Percentiles rank a stretch among this genome's conserved stretches.
Conservation (phyloP, 2,329 filamentous ascomycete species). For the Clonostachys rhizophaga region DNA sequence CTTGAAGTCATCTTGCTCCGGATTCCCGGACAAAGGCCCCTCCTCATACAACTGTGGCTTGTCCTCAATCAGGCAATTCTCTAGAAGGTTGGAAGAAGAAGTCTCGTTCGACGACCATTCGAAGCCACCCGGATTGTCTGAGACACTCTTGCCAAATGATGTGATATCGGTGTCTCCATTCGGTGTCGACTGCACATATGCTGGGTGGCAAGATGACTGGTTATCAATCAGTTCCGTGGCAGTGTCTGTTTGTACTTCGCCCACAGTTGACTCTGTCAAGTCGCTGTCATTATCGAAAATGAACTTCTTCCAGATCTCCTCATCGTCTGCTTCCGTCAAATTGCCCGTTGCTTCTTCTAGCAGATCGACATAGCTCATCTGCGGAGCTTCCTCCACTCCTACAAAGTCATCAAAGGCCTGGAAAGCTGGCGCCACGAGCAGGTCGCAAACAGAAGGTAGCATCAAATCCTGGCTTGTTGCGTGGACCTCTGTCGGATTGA, state of each 20-base stretch:
- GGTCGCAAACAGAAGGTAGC: not conserved
- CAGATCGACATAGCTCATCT: not conserved
- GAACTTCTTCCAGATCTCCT: constrained; percentile 20
- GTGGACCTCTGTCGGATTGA: not conserved
- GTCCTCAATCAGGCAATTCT: not conserved
- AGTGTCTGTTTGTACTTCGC: constrained; percentile 3
- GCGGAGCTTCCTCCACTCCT: not conserved
- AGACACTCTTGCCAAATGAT: not conserved
- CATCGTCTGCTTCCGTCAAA: constrained; percentile 6
- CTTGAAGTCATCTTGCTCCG: constrained; percentile 8
- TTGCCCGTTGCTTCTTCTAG: not conserved
- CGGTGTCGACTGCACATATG: constrained; percentile 9
- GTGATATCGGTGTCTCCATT: constrained; percentile 1
- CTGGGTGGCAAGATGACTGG: constrained; percentile 6
- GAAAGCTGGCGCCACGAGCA: no score
- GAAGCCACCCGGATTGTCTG: not conserved
- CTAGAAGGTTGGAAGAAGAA: no score
- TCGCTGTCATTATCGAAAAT: constrained; percentile 12
- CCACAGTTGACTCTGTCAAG: constrained; percentile 8
- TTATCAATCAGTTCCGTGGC: not conserved
- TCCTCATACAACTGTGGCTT: not conserved
- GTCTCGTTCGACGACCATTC: not conserved
- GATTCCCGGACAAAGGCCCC: not conserved
- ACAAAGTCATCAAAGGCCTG: no score
- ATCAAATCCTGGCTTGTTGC: not conserved